Evolutionary conservation across 441 rosid genomes (phyloP), one percentile per base, ranked within the genome.

Genomic region (Macaranga tanarius): DNA sequence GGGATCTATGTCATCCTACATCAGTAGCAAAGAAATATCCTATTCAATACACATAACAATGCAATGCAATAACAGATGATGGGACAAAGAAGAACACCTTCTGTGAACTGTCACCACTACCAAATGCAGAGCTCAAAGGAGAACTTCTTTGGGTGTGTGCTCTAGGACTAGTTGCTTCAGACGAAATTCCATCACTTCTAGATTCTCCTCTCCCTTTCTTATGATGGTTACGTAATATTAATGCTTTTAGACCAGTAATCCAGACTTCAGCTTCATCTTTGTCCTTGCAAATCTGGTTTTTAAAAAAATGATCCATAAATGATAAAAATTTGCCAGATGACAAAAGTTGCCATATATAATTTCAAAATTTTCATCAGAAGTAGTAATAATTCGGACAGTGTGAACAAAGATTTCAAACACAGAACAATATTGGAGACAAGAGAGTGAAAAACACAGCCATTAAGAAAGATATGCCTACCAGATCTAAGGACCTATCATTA

Each of bases 231-330:
- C 89, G 92, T 28, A 93, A 93, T 77, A 95, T 81, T 70, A 95
- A 84, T 72, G 99, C 91, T 88, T 95, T 95, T 75, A 95, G 86
- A 76, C 97, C 99, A 84, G 90, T 93, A 86, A 95, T 89, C 99
- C 97, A 95, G 52, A 82, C 86, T 82, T 86, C 89, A 47, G 89
- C 86, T 72, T 84, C 89, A 66, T 84, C 87, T 82, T 84, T 86
- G 72, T 86, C 89, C 77, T 86, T 86, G 82, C 90, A 86, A 6
- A 85, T 85, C 86, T 85, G 71, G 44, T 26, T 59, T 47, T 31
- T 17, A 62, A 56, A 28, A 31, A 40, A 45, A 34, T 10, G 20
- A 44, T 22, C 31, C 71, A 56, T 52, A 20, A 31, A 57, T 72
- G 25, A 50, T 16, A 19, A 31, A 65, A 17, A 51, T 15, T 40